Conservation (phyloP, 164 flowering plant genomes). For the Akebia trifoliata region DNA sequence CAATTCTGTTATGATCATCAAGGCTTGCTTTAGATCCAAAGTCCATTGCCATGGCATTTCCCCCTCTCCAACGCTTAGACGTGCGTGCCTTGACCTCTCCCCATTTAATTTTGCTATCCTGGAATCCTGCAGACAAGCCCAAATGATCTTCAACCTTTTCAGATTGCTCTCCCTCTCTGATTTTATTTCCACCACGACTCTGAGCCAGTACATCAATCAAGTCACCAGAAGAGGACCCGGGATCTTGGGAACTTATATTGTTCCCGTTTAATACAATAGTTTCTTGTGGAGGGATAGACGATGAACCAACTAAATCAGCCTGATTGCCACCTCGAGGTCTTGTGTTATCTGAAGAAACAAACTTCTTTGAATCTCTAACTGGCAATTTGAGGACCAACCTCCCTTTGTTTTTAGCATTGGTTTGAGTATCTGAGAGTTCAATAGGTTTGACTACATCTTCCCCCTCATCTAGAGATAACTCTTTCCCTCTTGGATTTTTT, state of each 20-base stretch:
- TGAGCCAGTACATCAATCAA: conserved; percentile 10
- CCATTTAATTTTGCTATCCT: conserved; percentile 60
- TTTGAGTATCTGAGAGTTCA: conserved; percentile 32
- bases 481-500: conserved; percentile 53
- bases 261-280: conserved; percentile 12
- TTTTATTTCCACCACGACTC: conserved; percentile 7
- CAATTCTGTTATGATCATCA: conserved; percentile 14
- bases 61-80: conserved; percentile 59
- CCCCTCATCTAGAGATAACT: conserved; percentile 28
- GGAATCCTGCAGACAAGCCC: conserved; percentile 38
- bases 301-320: conserved; percentile 31
- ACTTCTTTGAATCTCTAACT: conserved; percentile 45
- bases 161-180: conserved; percentile 13
- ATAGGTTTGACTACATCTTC: conserved; percentile 25
- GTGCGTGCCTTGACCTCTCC: conserved; percentile 79
- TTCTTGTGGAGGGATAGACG: conserved; percentile 27
- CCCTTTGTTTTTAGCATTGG: conserved; percentile 35
- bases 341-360: conserved; percentile 16
- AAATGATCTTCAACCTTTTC: conserved; percentile 22
- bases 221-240: conserved; percentile 22
- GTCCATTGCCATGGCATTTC: conserved; percentile 37
- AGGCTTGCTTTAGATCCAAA: conserved; percentile 17
- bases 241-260: conserved; percentile 23
- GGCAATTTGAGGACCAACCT: conserved; percentile 76
- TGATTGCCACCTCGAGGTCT: conserved; percentile 9